Conservation (phyloP, 441 rosid species). For the Populus hybrid region DNA sequence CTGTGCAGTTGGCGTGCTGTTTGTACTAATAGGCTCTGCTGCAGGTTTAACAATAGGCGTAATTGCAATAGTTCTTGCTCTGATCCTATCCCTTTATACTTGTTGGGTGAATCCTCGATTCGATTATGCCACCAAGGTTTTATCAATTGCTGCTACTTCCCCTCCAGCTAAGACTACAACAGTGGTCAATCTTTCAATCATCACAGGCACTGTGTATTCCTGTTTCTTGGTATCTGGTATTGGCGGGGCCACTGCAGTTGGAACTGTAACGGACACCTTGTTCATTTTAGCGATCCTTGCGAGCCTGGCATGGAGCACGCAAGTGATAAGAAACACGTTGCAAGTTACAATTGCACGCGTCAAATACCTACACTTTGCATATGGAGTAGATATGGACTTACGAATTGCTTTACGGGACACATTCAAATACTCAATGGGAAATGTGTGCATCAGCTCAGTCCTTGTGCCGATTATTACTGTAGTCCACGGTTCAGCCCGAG, state of each 20-base stretch:
- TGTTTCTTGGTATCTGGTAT: slow-evolving; percentile 63
- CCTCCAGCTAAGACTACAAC: slow-evolving; percentile 42
- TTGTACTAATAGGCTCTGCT: slow-evolving; percentile 48
- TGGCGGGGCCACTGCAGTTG: slow-evolving; percentile 71
- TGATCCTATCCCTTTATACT: slow-evolving; percentile 57
- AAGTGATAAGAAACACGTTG: slow-evolving; percentile 59
- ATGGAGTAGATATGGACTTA: slow-evolving; percentile 47
- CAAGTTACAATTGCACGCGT: slow-evolving; percentile 58
- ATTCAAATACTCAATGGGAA: slow-evolving; percentile 47
- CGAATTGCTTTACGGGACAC: slow-evolving; percentile 42
- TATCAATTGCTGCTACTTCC: slow-evolving; percentile 45
- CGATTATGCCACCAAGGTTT: slow-evolving; percentile 49
- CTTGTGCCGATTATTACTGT: slow-evolving; percentile 48
- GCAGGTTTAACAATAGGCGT: slow-evolving; percentile 50
- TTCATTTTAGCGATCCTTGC: slow-evolving; percentile 53
- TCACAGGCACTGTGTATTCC: slow-evolving; percentile 37
- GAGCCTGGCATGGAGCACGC: slow-evolving; percentile 73
- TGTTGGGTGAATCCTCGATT: slow-evolving; percentile 70
- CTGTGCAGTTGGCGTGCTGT: slow-evolving; percentile 54
- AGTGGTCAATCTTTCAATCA: slow-evolving; percentile 34
- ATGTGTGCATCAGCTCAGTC: slow-evolving; percentile 60
- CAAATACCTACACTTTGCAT: slow-evolving; percentile 46
- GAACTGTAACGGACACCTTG: slow-evolving; percentile 43
- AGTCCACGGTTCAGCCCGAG: slow-evolving; percentile 54
- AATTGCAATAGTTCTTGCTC: slow-evolving; percentile 40